Conservation (phyloP, 2,329 filamentous ascomycete species). For the Knufia fluminis region DNA sequence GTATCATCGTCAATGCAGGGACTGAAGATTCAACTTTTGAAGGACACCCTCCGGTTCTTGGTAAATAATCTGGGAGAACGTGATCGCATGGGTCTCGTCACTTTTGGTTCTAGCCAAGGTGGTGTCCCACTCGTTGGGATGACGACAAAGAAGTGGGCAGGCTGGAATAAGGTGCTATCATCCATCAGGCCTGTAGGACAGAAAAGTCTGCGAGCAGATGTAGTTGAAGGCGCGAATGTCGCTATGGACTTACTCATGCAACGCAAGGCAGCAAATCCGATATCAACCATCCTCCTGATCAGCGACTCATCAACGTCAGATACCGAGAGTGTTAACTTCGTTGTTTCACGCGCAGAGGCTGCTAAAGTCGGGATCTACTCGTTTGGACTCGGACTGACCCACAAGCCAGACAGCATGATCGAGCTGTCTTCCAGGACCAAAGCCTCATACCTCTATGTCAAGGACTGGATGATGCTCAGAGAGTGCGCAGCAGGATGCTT, state of each 20-base stretch:
- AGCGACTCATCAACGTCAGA: conserved; percentile 95
- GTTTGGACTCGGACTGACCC: conserved; percentile 89
- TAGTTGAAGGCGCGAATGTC: conserved; percentile 94
- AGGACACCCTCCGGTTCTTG: conserved; percentile 86
- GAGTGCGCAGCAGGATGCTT: conserved; percentile 92
- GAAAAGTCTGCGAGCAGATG: conserved; percentile 91
- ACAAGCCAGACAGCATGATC: conserved; percentile 98
- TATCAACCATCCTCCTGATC: conserved; percentile 91
- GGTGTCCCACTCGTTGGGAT: conserved; percentile 95
- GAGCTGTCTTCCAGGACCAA: conserved; percentile 92
- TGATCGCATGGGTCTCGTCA: conserved; percentile 94
- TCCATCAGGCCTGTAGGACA: conserved; percentile 90
- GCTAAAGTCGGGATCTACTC: conserved; percentile 97
- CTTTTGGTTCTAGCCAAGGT: conserved; percentile 88
- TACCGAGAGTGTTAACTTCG: conserved; percentile 91
- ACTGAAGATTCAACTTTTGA: conserved; percentile 91
- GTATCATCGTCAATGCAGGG: conserved; percentile 98
- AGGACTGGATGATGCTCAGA: conserved; percentile 99
- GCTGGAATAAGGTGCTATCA: conserved; percentile 77
- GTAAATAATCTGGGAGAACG: conserved; percentile 81
- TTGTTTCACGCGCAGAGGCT: conserved; percentile 90
- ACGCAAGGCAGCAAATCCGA: conserved; percentile 86
- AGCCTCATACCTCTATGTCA: conserved; percentile 94
- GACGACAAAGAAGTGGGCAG: conserved; percentile 89
- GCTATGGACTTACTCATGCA: conserved; percentile 99